Evolutionary conservation across 2,329 filamentous ascomycete species (phyloP), one percentile per base, ranked within the genome.

Genomic region (Fusarium napiforme): DNA sequence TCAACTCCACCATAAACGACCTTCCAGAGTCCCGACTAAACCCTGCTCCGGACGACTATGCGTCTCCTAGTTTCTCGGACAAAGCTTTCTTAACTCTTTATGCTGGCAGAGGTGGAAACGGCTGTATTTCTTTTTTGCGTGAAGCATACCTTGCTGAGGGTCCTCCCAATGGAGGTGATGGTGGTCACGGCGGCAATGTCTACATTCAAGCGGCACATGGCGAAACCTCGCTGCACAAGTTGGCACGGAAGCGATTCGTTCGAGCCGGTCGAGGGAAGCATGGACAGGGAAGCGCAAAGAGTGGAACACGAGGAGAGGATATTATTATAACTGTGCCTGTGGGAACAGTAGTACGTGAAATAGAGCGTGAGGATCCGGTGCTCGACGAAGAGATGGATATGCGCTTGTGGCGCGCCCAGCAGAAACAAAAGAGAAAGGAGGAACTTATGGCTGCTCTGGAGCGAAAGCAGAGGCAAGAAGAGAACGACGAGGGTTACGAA

Each of bases 161-260:
- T 0, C 96, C 96, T 16, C 90, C 96, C 15, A 98, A 99, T 81
- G 96, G 96, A 55, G 96, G 96, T 67, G 95, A 99, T 80, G 96
- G 96, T 46, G 96, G 96, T 9, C 93, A 91, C 63, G 96, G 96
- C 70, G 96, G 96, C 43, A 97, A 93, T 77, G 87, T 99, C 74
- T 98, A 97, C 81, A 97, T 99, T 65, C 96, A 98, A 83, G 95
- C 96, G 12, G 91, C 97, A 4, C 91, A 93, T 61, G 94, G 95
- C 67, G 93, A 98, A 82, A 98, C 95, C 0, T 97, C 94, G 60
- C 84, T 99, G 69, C 95, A 98, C 84, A 98, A 98, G 83, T 87
- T 99, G 15, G 92, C 94, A 2, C 88, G 96, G 45, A 87, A 92
- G 75, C 91, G 93, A 4, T 89, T 94, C 62, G 83, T 96, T 57